Percentiles rank a stretch among this genome's conserved stretches.
phyloP scores from a whole-genome alignment of 345 rosid genomes.

The Citrus medica region DNA sequence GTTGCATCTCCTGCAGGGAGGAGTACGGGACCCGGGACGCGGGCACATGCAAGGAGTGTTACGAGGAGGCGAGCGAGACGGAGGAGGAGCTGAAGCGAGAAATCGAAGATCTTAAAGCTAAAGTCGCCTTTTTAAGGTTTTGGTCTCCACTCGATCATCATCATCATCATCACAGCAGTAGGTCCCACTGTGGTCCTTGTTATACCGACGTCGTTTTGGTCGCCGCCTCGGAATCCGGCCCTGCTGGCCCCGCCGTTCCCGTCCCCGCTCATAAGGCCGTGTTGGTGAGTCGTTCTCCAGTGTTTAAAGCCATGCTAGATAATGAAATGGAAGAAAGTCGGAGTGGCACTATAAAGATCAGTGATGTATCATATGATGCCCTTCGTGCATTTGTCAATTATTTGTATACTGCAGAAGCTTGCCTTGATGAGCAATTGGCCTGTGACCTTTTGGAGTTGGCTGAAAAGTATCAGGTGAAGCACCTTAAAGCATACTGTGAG shows the following conservation, averaged over 20 bases:
- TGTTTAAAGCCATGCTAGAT: constrained; percentile 84
- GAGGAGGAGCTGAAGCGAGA: constrained; percentile 74
- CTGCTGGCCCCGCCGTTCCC: constrained; percentile 38
- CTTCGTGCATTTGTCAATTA: constrained; percentile 62
- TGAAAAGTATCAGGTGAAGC: constrained; percentile 78
- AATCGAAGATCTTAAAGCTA: constrained; percentile 75
- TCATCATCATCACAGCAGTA: constrained; percentile 15
- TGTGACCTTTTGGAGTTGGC: constrained; percentile 77
- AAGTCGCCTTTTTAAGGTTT: constrained; percentile 56
- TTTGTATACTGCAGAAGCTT: constrained; percentile 77
- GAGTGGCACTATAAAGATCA: constrained; percentile 78
- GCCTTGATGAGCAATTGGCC: constrained; percentile 76
- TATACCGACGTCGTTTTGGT: constrained; percentile 67
- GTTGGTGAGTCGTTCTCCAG: constrained; percentile 81
- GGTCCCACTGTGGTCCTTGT: constrained; percentile 17
- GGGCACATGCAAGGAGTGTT: constrained; percentile 69
- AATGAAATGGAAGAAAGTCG: constrained; percentile 86
- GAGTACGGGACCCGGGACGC: constrained; percentile 48
- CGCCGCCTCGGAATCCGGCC: constrained; percentile 45
- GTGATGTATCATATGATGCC: constrained; percentile 61
- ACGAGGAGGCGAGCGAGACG: constrained; percentile 53
- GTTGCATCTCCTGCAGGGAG: constrained; percentile 65
- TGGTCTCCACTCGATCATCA: constrained; percentile 44
- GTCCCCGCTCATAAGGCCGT: constrained; percentile 67
- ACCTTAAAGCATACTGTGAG: constrained; percentile 76